A percentile compares a stretch with the other conserved stretches of the same genome.
Conservation (phyloP, 139 green algal species). For the Mychonastes homosphaera region DNA sequence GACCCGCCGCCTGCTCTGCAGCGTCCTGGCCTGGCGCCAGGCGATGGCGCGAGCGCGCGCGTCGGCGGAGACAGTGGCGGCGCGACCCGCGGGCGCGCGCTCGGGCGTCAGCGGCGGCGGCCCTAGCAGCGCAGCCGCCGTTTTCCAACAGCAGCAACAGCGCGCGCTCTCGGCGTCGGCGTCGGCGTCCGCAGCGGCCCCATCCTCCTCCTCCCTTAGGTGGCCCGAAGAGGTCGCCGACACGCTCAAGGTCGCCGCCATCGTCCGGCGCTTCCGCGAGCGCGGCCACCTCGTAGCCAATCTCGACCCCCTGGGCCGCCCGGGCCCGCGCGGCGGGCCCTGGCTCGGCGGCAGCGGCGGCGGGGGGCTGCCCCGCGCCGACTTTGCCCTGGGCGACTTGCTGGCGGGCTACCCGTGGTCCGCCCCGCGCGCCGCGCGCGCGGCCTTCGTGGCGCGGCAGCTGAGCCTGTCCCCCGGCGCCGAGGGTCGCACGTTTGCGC, state of each 20-base stretch:
- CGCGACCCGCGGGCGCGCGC: no score
- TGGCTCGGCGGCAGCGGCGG: conserved; percentile 23
- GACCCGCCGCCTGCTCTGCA: no score
- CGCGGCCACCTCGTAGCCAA: conserved; percentile 40
- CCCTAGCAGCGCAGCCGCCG: no score
- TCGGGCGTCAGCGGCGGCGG: no score
- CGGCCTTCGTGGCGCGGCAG: conserved; percentile 4
- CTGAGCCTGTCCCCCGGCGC: background rate
- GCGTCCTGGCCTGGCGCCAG: no score
- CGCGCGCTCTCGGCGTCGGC: background rate
- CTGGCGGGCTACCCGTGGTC: background rate
- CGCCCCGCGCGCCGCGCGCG: background rate
- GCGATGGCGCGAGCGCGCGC: no score
- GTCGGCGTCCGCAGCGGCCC: background rate
- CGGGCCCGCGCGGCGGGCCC: conserved; percentile 10
- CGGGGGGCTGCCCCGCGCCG: background rate
- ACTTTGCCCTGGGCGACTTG: conserved; percentile 5
- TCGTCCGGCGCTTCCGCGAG: conserved; percentile 28
- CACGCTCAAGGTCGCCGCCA: conserved; percentile 23
- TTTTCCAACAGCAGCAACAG: conserved; percentile 1
- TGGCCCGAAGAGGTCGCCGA: conserved; percentile 17
- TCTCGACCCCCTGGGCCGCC: conserved; percentile 39
- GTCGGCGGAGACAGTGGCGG: no score
- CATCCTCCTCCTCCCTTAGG: background rate
- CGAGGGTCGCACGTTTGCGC: no score